phyloP scores from a whole-genome alignment of 805 yeast species.

The Ogataea polymorpha region DNA sequence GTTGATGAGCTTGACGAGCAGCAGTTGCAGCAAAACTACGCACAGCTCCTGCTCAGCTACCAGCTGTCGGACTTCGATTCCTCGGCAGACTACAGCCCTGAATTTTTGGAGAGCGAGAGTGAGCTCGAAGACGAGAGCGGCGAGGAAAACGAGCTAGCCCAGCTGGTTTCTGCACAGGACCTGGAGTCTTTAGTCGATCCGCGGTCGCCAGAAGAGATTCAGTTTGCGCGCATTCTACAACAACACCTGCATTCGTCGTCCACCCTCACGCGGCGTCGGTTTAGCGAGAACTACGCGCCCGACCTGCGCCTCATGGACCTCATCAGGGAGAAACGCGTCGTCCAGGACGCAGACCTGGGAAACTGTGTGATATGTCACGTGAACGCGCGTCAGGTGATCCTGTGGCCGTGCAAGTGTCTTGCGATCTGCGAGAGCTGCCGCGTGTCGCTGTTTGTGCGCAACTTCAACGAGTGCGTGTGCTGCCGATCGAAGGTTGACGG shows the following conservation, averaged over 20 bases:
- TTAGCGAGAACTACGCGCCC: slow-evolving; percentile 21
- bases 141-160: slow-evolving; percentile 4
- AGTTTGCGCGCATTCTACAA: slow-evolving; percentile 27
- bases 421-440: slow-evolving; percentile 87
- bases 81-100: slow-evolving; percentile 14
- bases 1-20: slow-evolving; percentile 9
- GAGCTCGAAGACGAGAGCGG: slow-evolving; percentile 15
- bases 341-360: slow-evolving; percentile 28
- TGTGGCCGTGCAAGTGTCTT: slow-evolving; percentile 93
- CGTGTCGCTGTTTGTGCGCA: slow-evolving; percentile 64
- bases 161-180: slow-evolving; percentile 16
- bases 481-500: slow-evolving; percentile 75
- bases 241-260: slow-evolving; percentile 25
- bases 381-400: slow-evolving; percentile 67
- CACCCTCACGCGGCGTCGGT: slow-evolving; percentile 30
- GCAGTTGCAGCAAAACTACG: slow-evolving; percentile 10
- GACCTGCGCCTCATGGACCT: slow-evolving; percentile 29
- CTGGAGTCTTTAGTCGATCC: slow-evolving; percentile 26
- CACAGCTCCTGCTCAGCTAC: slow-evolving; percentile 10
- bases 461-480: slow-evolving; percentile 78
- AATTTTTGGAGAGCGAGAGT: background rate
- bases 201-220: slow-evolving; percentile 24
- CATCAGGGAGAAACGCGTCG: slow-evolving; percentile 21
- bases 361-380: slow-evolving; percentile 81
- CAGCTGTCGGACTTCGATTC: slow-evolving; percentile 13